phyloP scores from a whole-genome alignment of 2,329 filamentous ascomycete species.

The Xylaria sp. region DNA sequence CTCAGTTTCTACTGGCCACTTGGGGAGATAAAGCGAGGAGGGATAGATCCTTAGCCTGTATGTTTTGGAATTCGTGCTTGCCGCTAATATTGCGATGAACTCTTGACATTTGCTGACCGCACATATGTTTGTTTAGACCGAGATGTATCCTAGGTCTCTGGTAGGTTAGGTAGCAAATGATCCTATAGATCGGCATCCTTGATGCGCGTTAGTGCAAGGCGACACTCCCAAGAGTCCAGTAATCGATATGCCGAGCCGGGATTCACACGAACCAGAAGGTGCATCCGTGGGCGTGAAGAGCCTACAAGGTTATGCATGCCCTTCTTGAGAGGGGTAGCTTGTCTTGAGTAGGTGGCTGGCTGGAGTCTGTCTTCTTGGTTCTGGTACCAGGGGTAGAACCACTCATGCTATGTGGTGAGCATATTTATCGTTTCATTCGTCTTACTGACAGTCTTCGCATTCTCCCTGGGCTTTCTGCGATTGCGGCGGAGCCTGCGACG shows the following conservation, averaged over 20 bases:
- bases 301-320: not conserved
- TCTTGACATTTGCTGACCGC: not conserved
- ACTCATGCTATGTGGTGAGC: conserved; percentile 3
- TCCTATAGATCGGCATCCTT: not conserved
- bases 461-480: conserved; percentile 34
- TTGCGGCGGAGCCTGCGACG: not conserved
- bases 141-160: not conserved
- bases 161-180: not conserved
- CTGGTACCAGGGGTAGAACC: not conserved
- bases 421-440: not conserved
- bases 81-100: not conserved
- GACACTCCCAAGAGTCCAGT: not conserved
- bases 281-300: not conserved
- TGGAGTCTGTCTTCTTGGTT: not conserved
- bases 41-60: not conserved
- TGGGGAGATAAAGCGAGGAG: not conserved
- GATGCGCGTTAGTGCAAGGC: not conserved
- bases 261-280: not conserved
- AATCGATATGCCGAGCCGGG: not conserved
- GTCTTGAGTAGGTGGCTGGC: not conserved
- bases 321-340: not conserved
- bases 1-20: not conserved
- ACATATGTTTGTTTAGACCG: not conserved
- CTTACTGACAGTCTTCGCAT: conserved; percentile 54
- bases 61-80: not conserved